Evolutionary conservation across 2,329 filamentous ascomycete genomes (phyloP), one percentile per base, ranked within the genome.

Genomic region (Passalora sequoiae): DNA sequence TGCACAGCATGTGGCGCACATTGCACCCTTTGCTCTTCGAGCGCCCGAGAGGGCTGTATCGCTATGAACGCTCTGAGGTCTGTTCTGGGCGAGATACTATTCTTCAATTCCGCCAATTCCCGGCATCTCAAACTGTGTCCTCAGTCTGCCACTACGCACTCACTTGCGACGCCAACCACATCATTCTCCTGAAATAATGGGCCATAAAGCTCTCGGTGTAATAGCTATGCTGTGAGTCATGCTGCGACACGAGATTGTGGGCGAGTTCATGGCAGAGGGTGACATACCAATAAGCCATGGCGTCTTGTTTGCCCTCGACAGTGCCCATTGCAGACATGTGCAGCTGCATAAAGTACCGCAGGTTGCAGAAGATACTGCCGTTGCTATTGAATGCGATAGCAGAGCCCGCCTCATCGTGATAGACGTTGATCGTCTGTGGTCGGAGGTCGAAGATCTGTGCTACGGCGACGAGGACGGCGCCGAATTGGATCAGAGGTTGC

Each of bases 201-300:
- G 84, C 78, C 40, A 88, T 80, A 57, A 91, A 86, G 12, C 82
- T 83, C 67, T 91, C 85, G 69, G 83, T 91, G 61, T 92, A 94
- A 61, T 83, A 94, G 58, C 82, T 86, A 66, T 94, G 88, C 41
- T 84, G 77, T 12, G 84, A 73, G 59, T 83, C 84, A 65, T 97
- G 91, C 50, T 80, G 76, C 27, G 70, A 68, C 6, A 95, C 87
- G 42, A 98, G 69, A 63, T 98, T 98, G 68, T 98, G 92, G 45
- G 92, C 89, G 64, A 98, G 69, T 69, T 98, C 94, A 63, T 98
- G 92, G 50, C 89, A 94, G 49, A 96, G 65, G n/a, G 92, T 89
- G 51, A 95, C 85, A 79, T 85, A 96, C 91, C 91, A 97, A 73
- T 89, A 94, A 1, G 84, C 78, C 44, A 80, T 71, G 2, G 86